Percentiles rank a stretch among this genome's conserved stretches.
Evolutionary conservation across 1,139 yeast genomes (phyloP).

Genomic region (Yamadazyma dendronema): DNA sequence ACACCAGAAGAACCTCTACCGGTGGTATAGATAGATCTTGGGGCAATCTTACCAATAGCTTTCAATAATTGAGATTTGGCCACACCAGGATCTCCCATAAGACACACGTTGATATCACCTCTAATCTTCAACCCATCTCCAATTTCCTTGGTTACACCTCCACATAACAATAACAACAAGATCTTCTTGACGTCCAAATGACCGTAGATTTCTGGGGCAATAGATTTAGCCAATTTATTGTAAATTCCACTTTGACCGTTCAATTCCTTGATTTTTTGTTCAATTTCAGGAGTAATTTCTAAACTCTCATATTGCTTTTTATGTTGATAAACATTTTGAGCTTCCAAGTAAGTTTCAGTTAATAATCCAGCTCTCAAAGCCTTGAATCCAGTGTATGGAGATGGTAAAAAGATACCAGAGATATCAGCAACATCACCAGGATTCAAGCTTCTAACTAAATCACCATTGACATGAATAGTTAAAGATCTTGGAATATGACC

Average conservation of each 20-base stretch:
- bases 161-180: slow-evolving; percentile 75
- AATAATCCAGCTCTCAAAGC: slow-evolving; percentile 90
- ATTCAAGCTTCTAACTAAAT: slow-evolving; percentile 77
- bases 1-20: slow-evolving; percentile 99
- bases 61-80: slow-evolving; percentile 96
- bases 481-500: slow-evolving; percentile 95
- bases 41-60: slow-evolving; percentile 89
- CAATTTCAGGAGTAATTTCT: slow-evolving; percentile 57
- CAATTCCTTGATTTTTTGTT: slow-evolving; percentile 53
- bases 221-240: slow-evolving; percentile 77
- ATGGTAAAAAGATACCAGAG: slow-evolving; percentile 88
- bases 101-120: slow-evolving; percentile 94
- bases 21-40: slow-evolving; percentile 96
- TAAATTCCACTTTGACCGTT: slow-evolving; percentile 64
- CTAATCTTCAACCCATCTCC: slow-evolving; percentile 97
- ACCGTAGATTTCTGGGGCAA: slow-evolving; percentile 98
- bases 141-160: slow-evolving; percentile 92
- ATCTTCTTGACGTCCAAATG: slow-evolving; percentile 94
- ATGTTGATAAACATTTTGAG: slow-evolving; percentile 82
- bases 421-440: slow-evolving; percentile 97
- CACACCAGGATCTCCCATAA: slow-evolving; percentile 99
- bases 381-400: slow-evolving; percentile 93
- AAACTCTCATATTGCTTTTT: slow-evolving; percentile 80
- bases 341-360: slow-evolving; percentile 91
- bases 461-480: slow-evolving; percentile 84